A percentile compares a stretch with the other conserved stretches of the same genome.
Conservation (phyloP, 2,329 filamentous ascomycete genomes). For the Didymella pinodella region DNA sequence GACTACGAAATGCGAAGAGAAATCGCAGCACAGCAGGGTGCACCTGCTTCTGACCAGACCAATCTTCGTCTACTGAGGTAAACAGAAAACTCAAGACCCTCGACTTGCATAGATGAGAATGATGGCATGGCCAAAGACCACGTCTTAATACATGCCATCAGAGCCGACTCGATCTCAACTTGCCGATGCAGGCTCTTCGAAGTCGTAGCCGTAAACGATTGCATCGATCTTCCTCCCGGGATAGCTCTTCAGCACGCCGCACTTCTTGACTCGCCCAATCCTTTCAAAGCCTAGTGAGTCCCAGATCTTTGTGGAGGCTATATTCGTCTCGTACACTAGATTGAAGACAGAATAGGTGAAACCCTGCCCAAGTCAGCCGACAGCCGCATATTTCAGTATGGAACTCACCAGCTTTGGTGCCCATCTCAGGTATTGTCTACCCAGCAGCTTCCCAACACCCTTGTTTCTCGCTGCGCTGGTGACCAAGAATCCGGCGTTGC, state of each 20-base stretch:
- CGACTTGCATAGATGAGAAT: too few species aligned
- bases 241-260: constrained; percentile 25
- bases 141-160: too few species aligned
- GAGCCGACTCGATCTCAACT: background rate
- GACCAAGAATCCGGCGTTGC: constrained; percentile 62
- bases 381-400: too few species aligned
- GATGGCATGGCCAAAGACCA: too few species aligned
- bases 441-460: constrained; percentile 55
- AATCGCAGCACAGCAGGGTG: too few species aligned
- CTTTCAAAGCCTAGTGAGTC: constrained; percentile 77
- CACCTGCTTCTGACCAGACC: too few species aligned
- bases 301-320: constrained; percentile 68
- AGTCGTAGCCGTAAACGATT: constrained; percentile 25
- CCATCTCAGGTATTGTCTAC: constrained; percentile 55
- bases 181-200: background rate
- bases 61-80: too few species aligned
- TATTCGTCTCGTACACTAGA: constrained; percentile 87
- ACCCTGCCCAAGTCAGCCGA: constrained; percentile 56
- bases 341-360: constrained; percentile 91
- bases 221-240: constrained; percentile 22
- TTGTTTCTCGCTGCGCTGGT: constrained; percentile 49
- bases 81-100: too few species aligned
- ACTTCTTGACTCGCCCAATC: constrained; percentile 72
- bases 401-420: constrained; percentile 50
- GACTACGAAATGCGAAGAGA: too few species aligned